Evolutionary conservation across 306 rosid species (phyloP), one percentile per base, ranked within the genome.

Genomic region (Prunus mira): DNA sequence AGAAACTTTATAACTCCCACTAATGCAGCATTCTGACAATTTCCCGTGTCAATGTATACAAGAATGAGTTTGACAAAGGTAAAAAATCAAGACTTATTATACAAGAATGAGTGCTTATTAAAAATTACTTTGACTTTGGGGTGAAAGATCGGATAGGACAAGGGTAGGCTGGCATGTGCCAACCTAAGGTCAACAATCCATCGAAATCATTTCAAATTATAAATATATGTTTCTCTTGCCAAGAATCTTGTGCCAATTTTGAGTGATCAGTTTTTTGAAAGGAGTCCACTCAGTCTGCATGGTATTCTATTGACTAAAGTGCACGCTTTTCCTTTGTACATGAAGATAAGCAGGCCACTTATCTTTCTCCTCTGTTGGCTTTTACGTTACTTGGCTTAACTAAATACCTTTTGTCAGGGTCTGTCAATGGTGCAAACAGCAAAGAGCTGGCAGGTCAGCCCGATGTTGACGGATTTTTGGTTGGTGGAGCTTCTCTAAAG

Each of bases 401-500:
- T 27, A 20, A 17, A 66, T 74, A 49, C 17, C 46, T 27, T 55
- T 72, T 65, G 3, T n/a, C 83, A 85, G 88, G 88, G 25, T 85
- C 88, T 51, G 88, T 85, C 15, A 85, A 71, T 50, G 88, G 83
- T 51, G 83, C 83, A n/a, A 85, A 85, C 83, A 71, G 70, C 49
- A 78, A 81, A 77, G 88, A 81, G 64, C 60, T 85, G 60, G 88
- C 88, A 8, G 74, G 41, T 60, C 76, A 85, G 79, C 81, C 86
- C 0, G 88, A 85, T 71, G 57, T 85, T 24, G 88, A 85, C 10
- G 88, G 88, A 9, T 85, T 85, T 76, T 78, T 85, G 88, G 88
- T 85, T 45, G 88, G 88, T 61, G 88, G 88, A 67, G 88, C 88
- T 67, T 85, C 88, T 71, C 70, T 85, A 1, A 85, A 85, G 85